These are phyloP conservation scores for Eurotiales sp. DNA, from an alignment of 2,329 filamentous ascomycete genomes.

Conservation along the genomic window DNA sequence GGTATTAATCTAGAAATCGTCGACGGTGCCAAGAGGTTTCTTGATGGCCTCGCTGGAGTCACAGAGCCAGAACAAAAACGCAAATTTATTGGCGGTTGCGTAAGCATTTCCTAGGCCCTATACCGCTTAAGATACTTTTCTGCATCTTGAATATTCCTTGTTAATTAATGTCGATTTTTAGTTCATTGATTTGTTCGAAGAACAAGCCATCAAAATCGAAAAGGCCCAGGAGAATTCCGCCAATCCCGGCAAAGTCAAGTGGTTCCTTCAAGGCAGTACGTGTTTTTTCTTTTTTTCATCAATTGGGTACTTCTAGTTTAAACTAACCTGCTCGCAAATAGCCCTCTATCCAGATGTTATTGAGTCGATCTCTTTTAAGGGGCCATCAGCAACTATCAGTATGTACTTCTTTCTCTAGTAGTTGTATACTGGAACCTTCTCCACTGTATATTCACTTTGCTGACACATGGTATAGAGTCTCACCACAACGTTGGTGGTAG, in stretches of 20 bases:
- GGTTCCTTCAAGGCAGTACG: slow-evolving; percentile 85
- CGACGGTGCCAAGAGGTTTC: slow-evolving; percentile 72
- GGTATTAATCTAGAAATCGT: slow-evolving; percentile 89
- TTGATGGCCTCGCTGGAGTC: slow-evolving; percentile 71
- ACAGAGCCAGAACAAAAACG: slow-evolving; percentile 80
- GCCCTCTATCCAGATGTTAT: too few relatives aligned
- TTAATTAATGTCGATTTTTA: slow-evolving; percentile 28
- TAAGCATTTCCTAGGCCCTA: too few relatives aligned
- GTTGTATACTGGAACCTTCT: slow-evolving; percentile 23
- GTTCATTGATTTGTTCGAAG: slow-evolving; percentile 78
- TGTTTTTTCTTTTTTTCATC: too few relatives aligned
- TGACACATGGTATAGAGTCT: slow-evolving; percentile 27
- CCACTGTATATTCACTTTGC: background rate
- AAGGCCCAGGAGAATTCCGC: slow-evolving; percentile 63
- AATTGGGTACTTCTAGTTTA: too few relatives aligned
- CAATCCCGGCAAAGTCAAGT: slow-evolving; percentile 72
- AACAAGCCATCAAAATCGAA: slow-evolving; percentile 72
- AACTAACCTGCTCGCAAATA: too few relatives aligned
- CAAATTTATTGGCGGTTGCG: slow-evolving; percentile 93
- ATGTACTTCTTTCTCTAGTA: slow-evolving; percentile 27
- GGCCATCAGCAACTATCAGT: slow-evolving; percentile 68
- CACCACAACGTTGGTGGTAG: slow-evolving; percentile 66
- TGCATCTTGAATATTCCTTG: too few relatives aligned
- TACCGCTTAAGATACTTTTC: too few relatives aligned
- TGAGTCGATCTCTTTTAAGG: slow-evolving; percentile 69